Percentiles rank a stretch among this genome's conserved stretches.
Conservation (phyloP, 176 grass and related monocot genomes). For the Avena insularis region DNA sequence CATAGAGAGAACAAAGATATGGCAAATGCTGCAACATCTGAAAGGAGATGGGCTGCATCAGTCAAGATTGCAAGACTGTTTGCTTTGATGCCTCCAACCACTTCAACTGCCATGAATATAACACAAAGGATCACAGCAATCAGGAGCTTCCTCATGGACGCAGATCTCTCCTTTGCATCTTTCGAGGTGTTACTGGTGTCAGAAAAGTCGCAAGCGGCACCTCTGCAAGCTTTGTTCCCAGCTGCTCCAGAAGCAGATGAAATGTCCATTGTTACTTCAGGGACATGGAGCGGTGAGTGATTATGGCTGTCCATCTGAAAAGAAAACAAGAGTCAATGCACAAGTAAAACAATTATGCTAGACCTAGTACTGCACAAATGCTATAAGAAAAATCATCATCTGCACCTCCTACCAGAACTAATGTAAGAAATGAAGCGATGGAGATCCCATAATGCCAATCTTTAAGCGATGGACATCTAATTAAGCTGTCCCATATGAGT, state of each 20-base stretch:
- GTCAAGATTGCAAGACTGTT: slow-evolving; percentile 98
- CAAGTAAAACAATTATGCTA: slow-evolving; percentile 6
- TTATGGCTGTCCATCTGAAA: slow-evolving; percentile 77
- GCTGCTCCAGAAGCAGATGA: slow-evolving; percentile 50
- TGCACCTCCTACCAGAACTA: slow-evolving; percentile 3
- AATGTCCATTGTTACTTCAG: slow-evolving; percentile 77
- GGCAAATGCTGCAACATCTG: too few species aligned
- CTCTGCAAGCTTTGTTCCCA: slow-evolving; percentile 71
- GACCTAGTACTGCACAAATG: slow-evolving; percentile 1
- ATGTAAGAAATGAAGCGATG: slow-evolving; percentile 7
- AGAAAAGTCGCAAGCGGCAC: slow-evolving; percentile 77
- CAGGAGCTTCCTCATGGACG: slow-evolving; percentile 89
- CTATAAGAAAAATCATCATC: not conserved
- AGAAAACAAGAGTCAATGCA: slow-evolving; percentile 37
- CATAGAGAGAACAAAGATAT: too few species aligned
- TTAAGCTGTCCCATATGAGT: not conserved
- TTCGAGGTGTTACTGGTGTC: slow-evolving; percentile 53
- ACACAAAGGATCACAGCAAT: slow-evolving; percentile 80
- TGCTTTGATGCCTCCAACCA: slow-evolving; percentile 92
- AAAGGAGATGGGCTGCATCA: too few species aligned
- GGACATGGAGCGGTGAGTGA: slow-evolving; percentile 44
- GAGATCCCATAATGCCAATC: not conserved
- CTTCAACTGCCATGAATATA: slow-evolving; percentile 93
- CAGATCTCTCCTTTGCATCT: slow-evolving; percentile 71
- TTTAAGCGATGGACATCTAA: not conserved